Percentiles rank a stretch among this genome's conserved stretches.
These are phyloP conservation scores for Phoma herbarum DNA, from an alignment of 2,329 filamentous ascomycete species.

Conservation along the genomic window DNA sequence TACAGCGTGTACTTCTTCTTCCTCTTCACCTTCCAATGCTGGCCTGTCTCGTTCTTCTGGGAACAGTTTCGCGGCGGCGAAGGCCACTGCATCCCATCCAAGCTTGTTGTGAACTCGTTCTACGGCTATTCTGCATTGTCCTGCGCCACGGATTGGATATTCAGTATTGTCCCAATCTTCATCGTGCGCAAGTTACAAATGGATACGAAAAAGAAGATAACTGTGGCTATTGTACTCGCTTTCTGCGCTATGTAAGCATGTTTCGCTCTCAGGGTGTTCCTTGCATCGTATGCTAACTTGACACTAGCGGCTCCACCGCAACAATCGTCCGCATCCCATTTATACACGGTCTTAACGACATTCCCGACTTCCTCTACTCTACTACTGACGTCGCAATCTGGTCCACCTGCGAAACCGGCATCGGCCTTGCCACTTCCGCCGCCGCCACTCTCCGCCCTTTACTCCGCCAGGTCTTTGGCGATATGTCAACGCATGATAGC, in stretches of 20 bases:
- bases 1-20: constrained; percentile 28
- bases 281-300: constrained; percentile 12
- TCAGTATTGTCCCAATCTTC: constrained; percentile 29
- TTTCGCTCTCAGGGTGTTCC: background rate
- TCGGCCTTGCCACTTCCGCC: constrained; percentile 27
- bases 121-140: constrained; percentile 26
- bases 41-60: constrained; percentile 28
- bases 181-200: constrained; percentile 26
- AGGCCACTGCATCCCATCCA: constrained; percentile 22
- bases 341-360: constrained; percentile 24
- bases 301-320: constrained; percentile 23
- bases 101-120: constrained; percentile 19
- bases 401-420: constrained; percentile 29
- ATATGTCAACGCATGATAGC: constrained; percentile 23
- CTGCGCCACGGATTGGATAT: constrained; percentile 25
- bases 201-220: constrained; percentile 23
- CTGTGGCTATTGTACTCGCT: constrained; percentile 25
- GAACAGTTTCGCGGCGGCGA: constrained; percentile 22
- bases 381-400: constrained; percentile 30
- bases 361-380: constrained; percentile 25
- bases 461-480: constrained; percentile 25
- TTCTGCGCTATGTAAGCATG: constrained; percentile 26
- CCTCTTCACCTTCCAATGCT: constrained; percentile 28
- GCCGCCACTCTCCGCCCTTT: constrained; percentile 26
- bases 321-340: constrained; percentile 27